A percentile compares a stretch with the other conserved stretches of the same genome.
These are phyloP conservation scores for Plectosphaerella sp. DNA, from an alignment of 2,329 filamentous ascomycete genomes.

Conservation along the genomic window DNA sequence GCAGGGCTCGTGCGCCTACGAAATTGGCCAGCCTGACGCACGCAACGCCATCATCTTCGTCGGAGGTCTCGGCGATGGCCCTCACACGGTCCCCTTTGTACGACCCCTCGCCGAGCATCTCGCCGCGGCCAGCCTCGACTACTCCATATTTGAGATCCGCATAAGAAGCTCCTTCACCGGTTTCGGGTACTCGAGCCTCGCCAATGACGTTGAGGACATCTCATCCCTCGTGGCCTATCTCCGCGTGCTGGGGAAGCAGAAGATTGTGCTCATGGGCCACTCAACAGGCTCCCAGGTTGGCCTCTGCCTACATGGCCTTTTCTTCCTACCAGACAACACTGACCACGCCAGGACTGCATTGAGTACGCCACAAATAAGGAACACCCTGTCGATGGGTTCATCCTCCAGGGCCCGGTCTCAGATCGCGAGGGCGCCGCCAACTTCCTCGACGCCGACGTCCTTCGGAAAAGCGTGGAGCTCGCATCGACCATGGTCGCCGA, in stretches of 20 bases:
- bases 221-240: slow-evolving; percentile 49
- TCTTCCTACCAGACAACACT: neutral
- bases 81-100: slow-evolving; percentile 59
- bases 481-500: slow-evolving; percentile 51
- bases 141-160: slow-evolving; percentile 53
- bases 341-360: slow-evolving; percentile 45
- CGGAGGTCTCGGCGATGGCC: slow-evolving; percentile 66
- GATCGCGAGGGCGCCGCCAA: slow-evolving; percentile 63
- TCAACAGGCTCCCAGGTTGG: slow-evolving; percentile 54
- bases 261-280: slow-evolving; percentile 53
- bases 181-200: slow-evolving; percentile 46
- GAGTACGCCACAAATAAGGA: slow-evolving; percentile 43
- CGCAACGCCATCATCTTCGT: slow-evolving; percentile 64
- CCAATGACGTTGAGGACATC: slow-evolving; percentile 50
- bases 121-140: slow-evolving; percentile 32
- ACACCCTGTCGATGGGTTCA: slow-evolving; percentile 63
- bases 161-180: slow-evolving; percentile 49
- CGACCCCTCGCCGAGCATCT: slow-evolving; percentile 40
- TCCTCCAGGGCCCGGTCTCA: slow-evolving; percentile 76
- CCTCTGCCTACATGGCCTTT: neutral
- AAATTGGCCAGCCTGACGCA: slow-evolving; percentile 33
- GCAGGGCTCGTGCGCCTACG: slow-evolving; percentile 39
- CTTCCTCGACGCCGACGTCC: slow-evolving; percentile 34
- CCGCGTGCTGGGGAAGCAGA: slow-evolving; percentile 42
- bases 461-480: slow-evolving; percentile 39